phyloP scores from a whole-genome alignment of 2,329 filamentous ascomycete species.

The Pyricularia grisea region DNA sequence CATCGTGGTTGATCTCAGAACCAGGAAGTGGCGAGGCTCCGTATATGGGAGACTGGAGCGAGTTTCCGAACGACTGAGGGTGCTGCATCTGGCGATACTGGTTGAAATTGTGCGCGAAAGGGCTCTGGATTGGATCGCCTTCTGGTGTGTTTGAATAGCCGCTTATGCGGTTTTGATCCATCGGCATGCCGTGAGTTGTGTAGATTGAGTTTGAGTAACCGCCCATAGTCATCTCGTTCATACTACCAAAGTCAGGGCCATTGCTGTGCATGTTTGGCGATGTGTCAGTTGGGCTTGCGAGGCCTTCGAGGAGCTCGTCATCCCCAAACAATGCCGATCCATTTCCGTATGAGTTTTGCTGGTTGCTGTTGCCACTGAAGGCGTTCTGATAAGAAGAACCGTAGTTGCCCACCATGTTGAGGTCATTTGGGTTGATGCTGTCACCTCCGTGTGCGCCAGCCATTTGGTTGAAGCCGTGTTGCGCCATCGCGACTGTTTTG shows the following conservation, averaged over 20 bases:
- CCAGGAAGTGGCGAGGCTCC: slow-evolving; percentile 39
- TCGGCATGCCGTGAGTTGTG: slow-evolving; percentile 43
- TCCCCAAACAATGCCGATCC: slow-evolving; percentile 75
- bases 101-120: slow-evolving; percentile 68
- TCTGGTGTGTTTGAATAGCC: slow-evolving; percentile 89
- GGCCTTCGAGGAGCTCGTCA: slow-evolving; percentile 75
- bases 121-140: slow-evolving; percentile 83
- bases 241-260: slow-evolving; percentile 45
- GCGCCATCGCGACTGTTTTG: slow-evolving; percentile 32
- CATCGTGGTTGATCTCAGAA: slow-evolving; percentile 39
- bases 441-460: slow-evolving; percentile 42
- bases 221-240: slow-evolving; percentile 46
- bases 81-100: slow-evolving; percentile 65
- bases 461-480: slow-evolving; percentile 48
- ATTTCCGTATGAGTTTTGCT: slow-evolving; percentile 64
- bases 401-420: slow-evolving; percentile 58
- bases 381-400: slow-evolving; percentile 55
- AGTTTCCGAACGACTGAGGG: slow-evolving; percentile 44
- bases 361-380: slow-evolving; percentile 44
- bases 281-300: slow-evolving; percentile 46
- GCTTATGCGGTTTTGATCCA: slow-evolving; percentile 62
- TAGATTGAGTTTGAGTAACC: slow-evolving; percentile 45
- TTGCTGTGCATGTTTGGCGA: slow-evolving; percentile 42
- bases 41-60: slow-evolving; percentile 43
- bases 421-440: slow-evolving; percentile 75